These are phyloP conservation scores for Coemansia sp. DNA, from an alignment of 192 early-diverging fungal genomes.

Conservation along the genomic window DNA sequence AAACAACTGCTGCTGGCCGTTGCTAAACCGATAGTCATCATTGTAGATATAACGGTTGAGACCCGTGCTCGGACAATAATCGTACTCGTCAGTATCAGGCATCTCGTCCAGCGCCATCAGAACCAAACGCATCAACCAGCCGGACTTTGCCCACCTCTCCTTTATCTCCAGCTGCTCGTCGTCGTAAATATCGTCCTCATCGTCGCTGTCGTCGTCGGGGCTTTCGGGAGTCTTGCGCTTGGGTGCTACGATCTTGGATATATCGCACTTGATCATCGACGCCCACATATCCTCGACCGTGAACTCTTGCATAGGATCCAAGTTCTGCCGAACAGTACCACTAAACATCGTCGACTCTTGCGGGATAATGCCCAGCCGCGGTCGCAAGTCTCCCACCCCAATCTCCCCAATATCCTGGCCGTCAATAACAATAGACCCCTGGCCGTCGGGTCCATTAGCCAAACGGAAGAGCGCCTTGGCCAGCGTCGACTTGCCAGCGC, in stretches of 20 bases:
- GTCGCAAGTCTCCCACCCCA: slow-evolving; percentile 56
- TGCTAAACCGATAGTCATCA: slow-evolving; percentile 26
- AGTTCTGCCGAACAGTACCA: slow-evolving; percentile 71
- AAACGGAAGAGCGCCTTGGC: slow-evolving; percentile 73
- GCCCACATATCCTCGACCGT: slow-evolving; percentile 70
- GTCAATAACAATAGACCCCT: slow-evolving; percentile 70
- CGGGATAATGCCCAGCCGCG: slow-evolving; percentile 64
- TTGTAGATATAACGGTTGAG: slow-evolving; percentile 16
- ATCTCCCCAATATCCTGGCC: slow-evolving; percentile 65
- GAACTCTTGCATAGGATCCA: slow-evolving; percentile 76
- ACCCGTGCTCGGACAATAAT: background rate
- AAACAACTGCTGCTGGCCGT: slow-evolving; percentile 65
- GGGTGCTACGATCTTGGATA: slow-evolving; percentile 15
- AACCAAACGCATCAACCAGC: slow-evolving; percentile 13
- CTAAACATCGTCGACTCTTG: slow-evolving; percentile 73
- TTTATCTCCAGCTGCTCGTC: slow-evolving; percentile 41
- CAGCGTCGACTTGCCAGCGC: slow-evolving; percentile 80
- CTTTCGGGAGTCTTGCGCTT: slow-evolving; percentile 8
- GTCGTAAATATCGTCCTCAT: slow-evolving; percentile 54
- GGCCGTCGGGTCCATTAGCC: slow-evolving; percentile 40
- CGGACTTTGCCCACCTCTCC: background rate
- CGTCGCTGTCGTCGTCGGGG: slow-evolving; percentile 8
- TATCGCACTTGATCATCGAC: slow-evolving; percentile 50
- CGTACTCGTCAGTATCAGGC: background rate
- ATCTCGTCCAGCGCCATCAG: slow-evolving; percentile 11